A percentile compares a stretch with the other conserved stretches of the same genome.
phyloP scores from a whole-genome alignment of 2,329 filamentous ascomycete genomes.

The Zymoseptoria pseudotritici region DNA sequence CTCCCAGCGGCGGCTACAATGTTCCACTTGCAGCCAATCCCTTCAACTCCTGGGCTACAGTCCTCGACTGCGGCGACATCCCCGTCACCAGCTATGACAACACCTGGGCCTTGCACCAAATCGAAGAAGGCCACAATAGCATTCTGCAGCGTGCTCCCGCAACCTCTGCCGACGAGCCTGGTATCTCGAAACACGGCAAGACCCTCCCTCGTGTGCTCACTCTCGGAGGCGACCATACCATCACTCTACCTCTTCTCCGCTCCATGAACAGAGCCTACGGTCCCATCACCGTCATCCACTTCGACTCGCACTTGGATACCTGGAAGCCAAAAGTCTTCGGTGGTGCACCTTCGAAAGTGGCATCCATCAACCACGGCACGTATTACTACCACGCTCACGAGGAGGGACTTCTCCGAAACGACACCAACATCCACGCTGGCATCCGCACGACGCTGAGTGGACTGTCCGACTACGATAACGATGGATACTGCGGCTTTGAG shows the following conservation, averaged over 20 bases:
- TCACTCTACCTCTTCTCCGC: conserved; percentile 49
- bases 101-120: conserved; percentile 70
- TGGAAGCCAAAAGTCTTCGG: conserved; percentile 85
- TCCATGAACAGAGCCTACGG: conserved; percentile 59
- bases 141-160: conserved; percentile 64
- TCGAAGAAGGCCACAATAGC: conserved; percentile 74
- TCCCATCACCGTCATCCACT: conserved; percentile 58
- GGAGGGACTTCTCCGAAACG: conserved; percentile 71
- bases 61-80: conserved; percentile 74
- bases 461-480: conserved; percentile 74
- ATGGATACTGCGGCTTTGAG: conserved; percentile 76
- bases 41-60: conserved; percentile 72
- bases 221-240: conserved; percentile 58
- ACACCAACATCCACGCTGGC: conserved; percentile 80
- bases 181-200: conserved; percentile 63
- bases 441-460: conserved; percentile 77
- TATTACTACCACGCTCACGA: conserved; percentile 79
- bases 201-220: conserved; percentile 78
- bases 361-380: conserved; percentile 73
- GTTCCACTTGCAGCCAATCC: conserved; percentile 73
- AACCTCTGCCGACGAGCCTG: conserved; percentile 59
- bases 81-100: conserved; percentile 86
- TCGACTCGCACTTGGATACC: conserved; percentile 52
- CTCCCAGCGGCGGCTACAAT: conserved; percentile 73
- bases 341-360: conserved; percentile 66